A percentile compares a stretch with the other conserved stretches of the same genome.
phyloP scores from a whole-genome alignment of 441 rosid species.

The Adansonia gregorii region DNA sequence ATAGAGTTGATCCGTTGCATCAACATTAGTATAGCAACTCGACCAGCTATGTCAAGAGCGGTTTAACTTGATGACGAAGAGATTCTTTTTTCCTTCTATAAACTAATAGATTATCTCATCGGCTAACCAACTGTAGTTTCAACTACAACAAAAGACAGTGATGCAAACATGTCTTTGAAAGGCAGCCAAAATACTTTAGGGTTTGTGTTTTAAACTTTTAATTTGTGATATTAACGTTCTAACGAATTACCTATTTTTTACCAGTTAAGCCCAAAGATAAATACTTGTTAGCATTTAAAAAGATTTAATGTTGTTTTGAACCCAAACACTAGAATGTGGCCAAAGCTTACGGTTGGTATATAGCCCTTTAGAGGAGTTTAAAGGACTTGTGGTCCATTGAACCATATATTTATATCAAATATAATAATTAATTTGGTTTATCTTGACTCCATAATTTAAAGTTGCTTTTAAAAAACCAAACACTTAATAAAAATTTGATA shows the following conservation, averaged over 20 bases:
- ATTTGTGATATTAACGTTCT: neutral
- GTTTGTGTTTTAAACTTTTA: neutral
- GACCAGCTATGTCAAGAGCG: neutral
- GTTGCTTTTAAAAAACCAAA: too few species aligned
- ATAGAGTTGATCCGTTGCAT: neutral
- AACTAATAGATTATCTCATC: neutral
- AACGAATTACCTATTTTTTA: neutral
- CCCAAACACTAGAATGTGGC: slow-evolving; percentile 26
- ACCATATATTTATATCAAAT: neutral
- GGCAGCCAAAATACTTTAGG: neutral
- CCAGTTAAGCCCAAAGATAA: neutral
- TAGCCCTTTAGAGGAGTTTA: neutral
- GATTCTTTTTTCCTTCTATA: too few species aligned
- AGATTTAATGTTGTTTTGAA: slow-evolving; percentile 19
- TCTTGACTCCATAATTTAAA: too few species aligned
- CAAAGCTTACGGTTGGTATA: slow-evolving; percentile 20
- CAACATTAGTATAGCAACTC: neutral
- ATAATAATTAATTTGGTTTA: too few species aligned
- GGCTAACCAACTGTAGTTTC: neutral
- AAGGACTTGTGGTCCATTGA: neutral
- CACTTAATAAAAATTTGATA: neutral
- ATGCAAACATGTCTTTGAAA: neutral
- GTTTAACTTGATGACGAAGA: too few species aligned
- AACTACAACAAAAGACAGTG: neutral
- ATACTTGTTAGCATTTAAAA: neutral